Evolutionary conservation across 163 green algal species (phyloP).

Genomic region (Chloroidium sp.): DNA sequence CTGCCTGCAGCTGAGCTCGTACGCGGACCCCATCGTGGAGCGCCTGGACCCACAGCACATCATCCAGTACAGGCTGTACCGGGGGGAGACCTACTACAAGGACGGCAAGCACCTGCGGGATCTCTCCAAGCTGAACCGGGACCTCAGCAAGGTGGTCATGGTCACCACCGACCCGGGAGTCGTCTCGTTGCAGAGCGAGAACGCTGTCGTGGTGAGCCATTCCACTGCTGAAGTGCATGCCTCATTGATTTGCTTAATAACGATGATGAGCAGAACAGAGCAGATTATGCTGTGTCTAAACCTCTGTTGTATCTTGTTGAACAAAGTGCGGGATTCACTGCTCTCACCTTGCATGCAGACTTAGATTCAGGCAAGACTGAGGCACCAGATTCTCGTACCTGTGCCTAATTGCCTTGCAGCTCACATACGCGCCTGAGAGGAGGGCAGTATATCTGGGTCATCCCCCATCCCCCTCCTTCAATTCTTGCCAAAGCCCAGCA

Average conservation of each 20-base stretch:
- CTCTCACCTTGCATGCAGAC: too few species aligned
- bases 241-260: not conserved
- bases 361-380: too few species aligned
- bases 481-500: not conserved
- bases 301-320: too few species aligned
- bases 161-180: conserved; percentile 53
- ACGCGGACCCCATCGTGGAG: conserved; percentile 93
- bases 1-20: conserved; percentile 66
- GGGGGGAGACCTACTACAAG: conserved; percentile 52
- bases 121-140: conserved; percentile 90
- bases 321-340: too few species aligned
- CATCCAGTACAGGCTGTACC: conserved; percentile 63
- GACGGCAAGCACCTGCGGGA: conserved; percentile 84
- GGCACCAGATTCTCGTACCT: not conserved
- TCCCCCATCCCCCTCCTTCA: too few species aligned
- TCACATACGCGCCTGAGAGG: too few species aligned
- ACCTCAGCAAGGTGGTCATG: conserved; percentile 66
- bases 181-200: conserved; percentile 78
- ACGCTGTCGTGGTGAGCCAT: conserved; percentile 61
- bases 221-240: not conserved
- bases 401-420: not conserved
- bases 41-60: conserved; percentile 77
- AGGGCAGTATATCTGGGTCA: too few species aligned
- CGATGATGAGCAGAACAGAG: too few species aligned
- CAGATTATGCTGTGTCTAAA: too few species aligned